Conservation (phyloP, 257 asterid species). For the Schizonepeta tenuifolia region DNA sequence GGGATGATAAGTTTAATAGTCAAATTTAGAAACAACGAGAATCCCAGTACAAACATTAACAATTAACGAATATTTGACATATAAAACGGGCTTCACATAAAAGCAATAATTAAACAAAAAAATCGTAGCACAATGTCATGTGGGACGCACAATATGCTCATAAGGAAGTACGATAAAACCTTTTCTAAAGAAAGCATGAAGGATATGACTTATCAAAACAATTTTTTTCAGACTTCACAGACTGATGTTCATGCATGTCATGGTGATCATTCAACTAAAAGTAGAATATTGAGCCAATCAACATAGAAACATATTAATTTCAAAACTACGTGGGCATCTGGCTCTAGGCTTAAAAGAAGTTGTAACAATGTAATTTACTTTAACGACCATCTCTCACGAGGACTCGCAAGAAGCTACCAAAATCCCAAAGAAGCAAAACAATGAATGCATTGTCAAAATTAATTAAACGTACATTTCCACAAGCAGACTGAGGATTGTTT, state of each 20-base stretch:
- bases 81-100: not conserved
- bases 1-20: not conserved
- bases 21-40: conserved; percentile 1
- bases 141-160: not conserved
- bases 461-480: conserved; percentile 75
- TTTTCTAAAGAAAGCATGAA: not conserved
- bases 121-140: not conserved
- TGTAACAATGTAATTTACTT: not conserved
- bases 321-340: not conserved
- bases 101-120: conserved; percentile 6
- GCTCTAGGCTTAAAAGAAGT: not conserved
- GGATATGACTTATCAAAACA: not conserved
- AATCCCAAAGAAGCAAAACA: not conserved
- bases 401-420: not conserved
- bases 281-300: not conserved
- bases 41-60: not conserved
- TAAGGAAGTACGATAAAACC: not conserved
- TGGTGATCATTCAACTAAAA: not conserved
- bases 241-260: not conserved
- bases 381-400: not conserved
- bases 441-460: conserved; percentile 2
- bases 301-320: not conserved
- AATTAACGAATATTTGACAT: not conserved
- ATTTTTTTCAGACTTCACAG: not conserved
- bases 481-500: conserved; percentile 88